phyloP scores from a whole-genome alignment of 768 basidiomycete species.

The Russula emetica region DNA sequence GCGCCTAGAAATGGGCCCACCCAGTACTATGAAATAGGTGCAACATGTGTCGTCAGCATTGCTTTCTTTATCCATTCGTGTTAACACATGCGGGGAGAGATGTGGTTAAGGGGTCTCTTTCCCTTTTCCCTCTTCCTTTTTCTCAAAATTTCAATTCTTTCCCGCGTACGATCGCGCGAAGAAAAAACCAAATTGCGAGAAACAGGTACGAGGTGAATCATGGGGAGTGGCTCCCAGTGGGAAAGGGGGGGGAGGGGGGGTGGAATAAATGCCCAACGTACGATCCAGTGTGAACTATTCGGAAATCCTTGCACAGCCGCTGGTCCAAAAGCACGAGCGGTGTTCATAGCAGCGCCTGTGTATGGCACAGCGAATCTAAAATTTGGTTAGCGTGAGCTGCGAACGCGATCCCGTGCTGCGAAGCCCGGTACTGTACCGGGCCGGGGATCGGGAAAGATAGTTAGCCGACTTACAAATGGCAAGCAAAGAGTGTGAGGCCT shows the following conservation, averaged over 20 bases:
- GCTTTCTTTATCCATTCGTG: neutral
- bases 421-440: neutral
- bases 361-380: conserved; percentile 56
- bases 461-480: conserved; percentile 47
- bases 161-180: neutral
- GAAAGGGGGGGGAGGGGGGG: neutral
- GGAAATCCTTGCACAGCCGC: conserved; percentile 62
- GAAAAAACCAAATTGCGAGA: neutral
- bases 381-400: neutral
- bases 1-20: conserved; percentile 66
- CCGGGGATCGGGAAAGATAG: too few relatives aligned
- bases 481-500: conserved; percentile 59
- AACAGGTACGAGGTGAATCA: neutral
- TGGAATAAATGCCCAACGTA: conserved; percentile 35
- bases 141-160: too few relatives aligned
- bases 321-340: conserved; percentile 66
- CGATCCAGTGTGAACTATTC: conserved; percentile 54
- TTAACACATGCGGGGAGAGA: neutral
- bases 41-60: conserved; percentile 16
- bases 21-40: conserved; percentile 49
- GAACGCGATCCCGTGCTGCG: neutral
- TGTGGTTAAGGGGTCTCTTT: conserved; percentile 7
- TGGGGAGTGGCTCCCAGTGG: too few relatives aligned
- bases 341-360: conserved; percentile 66
- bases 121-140: neutral